Evolutionary conservation across 2,329 filamentous ascomycete genomes (phyloP).

Genomic region (Eutypella sp.): DNA sequence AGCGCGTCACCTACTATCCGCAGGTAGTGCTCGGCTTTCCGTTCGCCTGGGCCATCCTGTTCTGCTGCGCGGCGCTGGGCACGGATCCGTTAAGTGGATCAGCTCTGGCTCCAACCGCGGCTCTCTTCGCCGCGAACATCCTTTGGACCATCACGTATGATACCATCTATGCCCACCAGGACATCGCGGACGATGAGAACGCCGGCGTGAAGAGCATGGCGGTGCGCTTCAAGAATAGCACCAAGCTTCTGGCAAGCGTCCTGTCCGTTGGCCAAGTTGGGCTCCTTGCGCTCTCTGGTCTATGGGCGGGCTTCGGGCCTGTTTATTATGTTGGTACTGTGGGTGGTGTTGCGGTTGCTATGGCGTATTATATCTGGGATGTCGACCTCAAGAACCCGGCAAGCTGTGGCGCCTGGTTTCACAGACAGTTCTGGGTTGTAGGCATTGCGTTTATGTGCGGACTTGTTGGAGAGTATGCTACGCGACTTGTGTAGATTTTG

Average conservation of each 20-base stretch:
- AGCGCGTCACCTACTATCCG: constrained; percentile 47
- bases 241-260: constrained; percentile 2
- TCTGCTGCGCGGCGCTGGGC: constrained; percentile 41
- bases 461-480: too few relatives aligned
- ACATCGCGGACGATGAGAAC: constrained; percentile 12
- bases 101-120: constrained; percentile 19
- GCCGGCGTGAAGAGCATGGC: constrained; percentile 16
- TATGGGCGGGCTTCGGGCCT: not conserved
- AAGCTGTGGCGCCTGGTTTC: too few relatives aligned
- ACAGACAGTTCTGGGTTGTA: too few relatives aligned
- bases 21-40: constrained; percentile 46
- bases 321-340: too few relatives aligned
- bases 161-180: constrained; percentile 17
- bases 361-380: too few relatives aligned
- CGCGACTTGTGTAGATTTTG: too few relatives aligned
- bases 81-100: constrained; percentile 36
- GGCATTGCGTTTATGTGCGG: too few relatives aligned
- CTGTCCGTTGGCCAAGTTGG: not conserved
- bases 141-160: constrained; percentile 14
- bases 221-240: constrained; percentile 9
- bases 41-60: constrained; percentile 44
- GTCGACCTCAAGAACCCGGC: too few relatives aligned
- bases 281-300: not conserved
- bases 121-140: constrained; percentile 1
- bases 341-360: too few relatives aligned